These are phyloP conservation scores for Boletales sp. DNA, from an alignment of 768 basidiomycete species.

Conservation along the genomic window DNA sequence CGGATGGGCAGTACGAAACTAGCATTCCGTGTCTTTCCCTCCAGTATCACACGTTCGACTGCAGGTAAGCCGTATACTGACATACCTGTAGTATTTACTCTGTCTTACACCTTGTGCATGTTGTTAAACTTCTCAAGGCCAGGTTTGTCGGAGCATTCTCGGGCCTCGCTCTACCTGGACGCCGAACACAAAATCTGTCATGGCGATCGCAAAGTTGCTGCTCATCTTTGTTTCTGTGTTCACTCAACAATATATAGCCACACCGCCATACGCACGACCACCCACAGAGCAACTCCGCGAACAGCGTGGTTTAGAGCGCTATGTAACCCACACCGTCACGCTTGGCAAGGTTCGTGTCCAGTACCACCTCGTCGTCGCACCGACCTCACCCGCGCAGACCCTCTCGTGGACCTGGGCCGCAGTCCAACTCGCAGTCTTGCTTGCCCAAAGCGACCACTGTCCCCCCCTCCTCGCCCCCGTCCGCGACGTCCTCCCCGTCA, in stretches of 20 bases:
- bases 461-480: conserved; percentile 5
- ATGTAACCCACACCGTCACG: background rate
- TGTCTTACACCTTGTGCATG: too few species aligned
- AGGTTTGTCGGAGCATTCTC: too few species aligned
- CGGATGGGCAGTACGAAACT: too few species aligned
- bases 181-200: too few species aligned
- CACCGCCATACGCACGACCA: conserved; percentile 16
- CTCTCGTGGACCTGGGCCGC: conserved; percentile 2
- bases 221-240: background rate
- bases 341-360: background rate
- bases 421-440: conserved; percentile 5
- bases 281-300: conserved; percentile 4
- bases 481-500: background rate
- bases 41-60: too few species aligned
- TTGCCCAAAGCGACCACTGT: background rate
- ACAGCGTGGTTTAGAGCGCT: background rate
- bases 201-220: conserved; percentile 6
- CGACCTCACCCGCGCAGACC: background rate
- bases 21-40: too few species aligned
- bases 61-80: too few species aligned
- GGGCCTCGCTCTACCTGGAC: too few species aligned
- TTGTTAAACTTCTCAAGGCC: too few species aligned
- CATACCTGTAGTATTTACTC: too few species aligned
- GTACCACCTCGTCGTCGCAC: too few species aligned
- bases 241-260: background rate